phyloP scores from a whole-genome alignment of 495 filamentous ascomycete species.

The Pseudomonodictys pantanalensis region DNA sequence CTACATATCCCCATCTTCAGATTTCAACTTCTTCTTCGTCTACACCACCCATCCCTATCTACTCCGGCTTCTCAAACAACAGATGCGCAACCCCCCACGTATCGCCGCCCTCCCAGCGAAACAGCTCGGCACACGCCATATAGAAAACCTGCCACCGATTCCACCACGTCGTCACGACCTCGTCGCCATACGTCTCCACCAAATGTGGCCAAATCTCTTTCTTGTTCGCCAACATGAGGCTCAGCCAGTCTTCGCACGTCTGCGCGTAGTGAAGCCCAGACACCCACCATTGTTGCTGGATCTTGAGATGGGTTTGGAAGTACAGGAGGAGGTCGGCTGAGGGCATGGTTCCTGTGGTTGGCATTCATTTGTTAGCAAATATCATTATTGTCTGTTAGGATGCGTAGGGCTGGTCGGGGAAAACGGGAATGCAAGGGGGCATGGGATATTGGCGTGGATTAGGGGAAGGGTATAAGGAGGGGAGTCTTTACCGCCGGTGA shows the following conservation, averaged over 20 bases:
- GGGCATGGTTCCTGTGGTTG: constrained; percentile 58
- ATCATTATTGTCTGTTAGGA: too few species aligned
- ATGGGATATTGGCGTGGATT: not conserved
- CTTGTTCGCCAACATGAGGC: constrained; percentile 52
- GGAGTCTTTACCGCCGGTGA: constrained; percentile 48
- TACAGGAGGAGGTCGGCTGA: constrained; percentile 62
- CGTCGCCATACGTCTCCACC: constrained; percentile 57
- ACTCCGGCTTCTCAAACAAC: constrained; percentile 55
- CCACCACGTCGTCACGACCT: constrained; percentile 56
- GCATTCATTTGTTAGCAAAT: not conserved
- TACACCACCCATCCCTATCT: not conserved
- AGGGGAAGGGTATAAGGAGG: not conserved
- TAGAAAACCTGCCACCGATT: constrained; percentile 69
- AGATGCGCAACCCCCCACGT: constrained; percentile 63
- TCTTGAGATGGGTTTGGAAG: constrained; percentile 59
- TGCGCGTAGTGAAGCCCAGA: constrained; percentile 62
- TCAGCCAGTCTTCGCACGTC: constrained; percentile 63
- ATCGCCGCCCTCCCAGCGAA: constrained; percentile 59
- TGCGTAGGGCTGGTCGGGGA: not conserved
- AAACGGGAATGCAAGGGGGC: not conserved
- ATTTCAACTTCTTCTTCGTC: too few species aligned
- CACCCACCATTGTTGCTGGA: constrained; percentile 64
- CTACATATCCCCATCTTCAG: too few species aligned
- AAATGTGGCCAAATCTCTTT: constrained; percentile 57
- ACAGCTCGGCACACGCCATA: constrained; percentile 65